phyloP scores from a whole-genome alignment of 257 asterid species.

The Nicotiana undulata region DNA sequence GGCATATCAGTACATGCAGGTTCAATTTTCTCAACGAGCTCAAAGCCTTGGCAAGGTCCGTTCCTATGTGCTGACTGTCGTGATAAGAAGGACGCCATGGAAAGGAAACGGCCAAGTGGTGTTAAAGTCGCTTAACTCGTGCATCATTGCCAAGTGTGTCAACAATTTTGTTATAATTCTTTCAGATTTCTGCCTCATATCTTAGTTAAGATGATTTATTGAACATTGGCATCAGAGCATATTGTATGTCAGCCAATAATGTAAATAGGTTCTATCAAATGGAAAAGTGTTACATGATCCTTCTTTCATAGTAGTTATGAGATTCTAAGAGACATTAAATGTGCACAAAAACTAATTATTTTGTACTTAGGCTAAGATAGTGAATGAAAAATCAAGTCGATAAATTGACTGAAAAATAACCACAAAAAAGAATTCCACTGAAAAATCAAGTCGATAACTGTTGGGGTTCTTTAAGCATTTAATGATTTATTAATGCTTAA shows the following conservation, averaged over 20 bases:
- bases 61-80: constrained; percentile 70
- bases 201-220: background rate
- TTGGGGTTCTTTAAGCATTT: no score
- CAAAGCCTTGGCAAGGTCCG: constrained; percentile 91
- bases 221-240: background rate
- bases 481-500: no score
- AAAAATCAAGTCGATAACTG: no score
- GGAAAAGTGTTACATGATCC: background rate
- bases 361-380: background rate
- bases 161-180: constrained; percentile 6
- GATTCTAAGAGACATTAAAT: background rate
- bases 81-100: constrained; percentile 83
- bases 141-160: background rate
- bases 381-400: background rate
- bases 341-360: background rate
- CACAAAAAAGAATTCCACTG: no score
- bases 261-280: constrained; percentile 6
- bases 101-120: constrained; percentile 52
- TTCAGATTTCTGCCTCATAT: background rate
- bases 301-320: no score
- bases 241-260: background rate
- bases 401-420: no score
- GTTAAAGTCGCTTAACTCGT: constrained; percentile 22
- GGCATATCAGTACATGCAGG: constrained; percentile 82
- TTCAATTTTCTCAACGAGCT: constrained; percentile 56